phyloP scores from a whole-genome alignment of 805 yeast genomes.

The Pichia rugopelliculosa region DNA sequence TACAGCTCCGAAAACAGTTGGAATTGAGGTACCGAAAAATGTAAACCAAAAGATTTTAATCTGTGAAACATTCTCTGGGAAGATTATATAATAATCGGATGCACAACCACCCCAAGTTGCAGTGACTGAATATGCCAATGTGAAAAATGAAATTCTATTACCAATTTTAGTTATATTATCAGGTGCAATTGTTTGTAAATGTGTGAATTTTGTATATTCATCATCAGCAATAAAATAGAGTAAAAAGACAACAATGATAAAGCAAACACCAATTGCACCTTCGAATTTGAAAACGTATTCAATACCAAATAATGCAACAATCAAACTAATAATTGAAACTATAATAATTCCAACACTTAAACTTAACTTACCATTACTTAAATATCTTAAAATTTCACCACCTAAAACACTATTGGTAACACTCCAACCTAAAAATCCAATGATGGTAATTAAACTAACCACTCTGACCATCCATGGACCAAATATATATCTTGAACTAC shows the following conservation, averaged over 20 bases:
- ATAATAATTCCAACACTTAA: constrained; percentile 68
- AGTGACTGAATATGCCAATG: constrained; percentile 69
- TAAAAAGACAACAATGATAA: constrained; percentile 55
- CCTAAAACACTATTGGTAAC: constrained; percentile 85
- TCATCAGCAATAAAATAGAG: constrained; percentile 56
- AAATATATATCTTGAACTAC: constrained; percentile 67
- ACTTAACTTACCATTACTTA: constrained; percentile 61
- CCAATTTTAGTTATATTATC: constrained; percentile 44
- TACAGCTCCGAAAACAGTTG: constrained; percentile 70
- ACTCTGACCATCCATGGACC: constrained; percentile 83
- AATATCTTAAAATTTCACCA: constrained; percentile 67
- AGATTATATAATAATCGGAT: constrained; percentile 73
- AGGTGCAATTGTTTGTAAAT: constrained; percentile 30
- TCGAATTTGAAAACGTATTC: constrained; percentile 63
- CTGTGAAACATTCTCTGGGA: constrained; percentile 65
- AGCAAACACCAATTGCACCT: constrained; percentile 60
- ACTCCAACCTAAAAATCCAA: constrained; percentile 91
- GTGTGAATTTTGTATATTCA: constrained; percentile 30
- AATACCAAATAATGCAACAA: constrained; percentile 74
- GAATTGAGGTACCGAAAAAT: constrained; percentile 56
- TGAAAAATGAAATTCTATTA: constrained; percentile 64
- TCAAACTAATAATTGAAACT: constrained; percentile 53
- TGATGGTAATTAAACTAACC: constrained; percentile 60
- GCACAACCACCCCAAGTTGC: constrained; percentile 88
- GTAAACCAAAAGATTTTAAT: constrained; percentile 51